These are phyloP conservation scores for Fomitopsis pinicola DNA, from an alignment of 1,284 basidiomycete genomes.

Conservation along the genomic window DNA sequence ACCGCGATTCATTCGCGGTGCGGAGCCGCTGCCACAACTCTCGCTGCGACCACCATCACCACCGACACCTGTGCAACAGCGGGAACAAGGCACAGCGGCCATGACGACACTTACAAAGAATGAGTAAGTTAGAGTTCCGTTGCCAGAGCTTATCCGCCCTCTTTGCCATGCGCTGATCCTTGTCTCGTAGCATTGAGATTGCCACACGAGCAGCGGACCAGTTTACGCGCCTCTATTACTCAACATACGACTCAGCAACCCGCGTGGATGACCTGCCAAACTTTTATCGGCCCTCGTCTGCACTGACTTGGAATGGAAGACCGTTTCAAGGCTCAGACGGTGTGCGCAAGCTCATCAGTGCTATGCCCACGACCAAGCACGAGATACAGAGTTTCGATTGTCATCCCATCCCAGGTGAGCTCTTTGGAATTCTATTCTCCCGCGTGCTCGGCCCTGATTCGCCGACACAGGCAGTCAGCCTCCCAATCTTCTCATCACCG, in stretches of 20 bases:
- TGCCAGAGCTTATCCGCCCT: background rate
- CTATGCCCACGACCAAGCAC: constrained; percentile 73
- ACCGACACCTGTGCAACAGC: background rate
- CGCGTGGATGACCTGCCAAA: constrained; percentile 67
- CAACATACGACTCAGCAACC: constrained; percentile 70
- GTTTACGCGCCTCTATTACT: constrained; percentile 75
- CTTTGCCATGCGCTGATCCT: constrained; percentile 2
- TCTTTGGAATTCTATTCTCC: constrained; percentile 7
- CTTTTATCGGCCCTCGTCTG: constrained; percentile 72
- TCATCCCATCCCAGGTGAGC: constrained; percentile 77
- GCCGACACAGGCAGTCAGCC: constrained; percentile 56
- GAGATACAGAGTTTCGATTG: constrained; percentile 85
- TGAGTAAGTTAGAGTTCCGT: constrained; percentile 12
- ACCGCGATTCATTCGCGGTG: background rate
- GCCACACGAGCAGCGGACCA: constrained; percentile 76
- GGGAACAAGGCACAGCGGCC: background rate
- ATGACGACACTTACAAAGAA: constrained; percentile 24
- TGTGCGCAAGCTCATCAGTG: constrained; percentile 56
- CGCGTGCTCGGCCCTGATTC: background rate
- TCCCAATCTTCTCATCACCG: constrained; percentile 72
- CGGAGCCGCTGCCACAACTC: background rate
- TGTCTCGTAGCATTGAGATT: constrained; percentile 62
- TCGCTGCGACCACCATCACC: background rate
- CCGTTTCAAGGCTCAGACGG: constrained; percentile 69
- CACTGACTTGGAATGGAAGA: constrained; percentile 83